Evolutionary conservation across 2,329 filamentous ascomycete genomes (phyloP).

Genomic region (Aspergillus sp.): DNA sequence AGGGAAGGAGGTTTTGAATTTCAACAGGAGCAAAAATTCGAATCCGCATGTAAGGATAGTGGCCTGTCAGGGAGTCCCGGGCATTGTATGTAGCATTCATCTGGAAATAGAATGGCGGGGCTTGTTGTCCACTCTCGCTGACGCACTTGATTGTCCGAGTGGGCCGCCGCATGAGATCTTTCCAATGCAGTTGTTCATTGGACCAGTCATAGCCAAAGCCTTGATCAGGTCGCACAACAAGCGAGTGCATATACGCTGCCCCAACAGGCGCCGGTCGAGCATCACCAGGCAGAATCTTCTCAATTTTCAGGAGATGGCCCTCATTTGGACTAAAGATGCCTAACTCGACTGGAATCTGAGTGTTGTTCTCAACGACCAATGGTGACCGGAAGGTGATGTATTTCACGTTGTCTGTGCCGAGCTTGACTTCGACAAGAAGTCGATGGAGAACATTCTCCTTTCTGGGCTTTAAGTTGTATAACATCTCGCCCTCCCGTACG

Average conservation of each 20-base stretch:
- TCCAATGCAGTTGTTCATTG: constrained; percentile 86
- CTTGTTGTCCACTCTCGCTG: constrained; percentile 74
- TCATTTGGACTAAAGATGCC: constrained; percentile 86
- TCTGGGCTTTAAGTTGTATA: constrained; percentile 87
- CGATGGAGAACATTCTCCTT: constrained; percentile 83
- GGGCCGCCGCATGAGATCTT: constrained; percentile 78
- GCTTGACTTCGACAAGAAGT: constrained; percentile 83
- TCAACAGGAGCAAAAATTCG: constrained; percentile 90
- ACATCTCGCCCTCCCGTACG: constrained; percentile 87
- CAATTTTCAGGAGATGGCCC: constrained; percentile 91
- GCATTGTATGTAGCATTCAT: constrained; percentile 83
- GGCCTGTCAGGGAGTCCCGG: constrained; percentile 76
- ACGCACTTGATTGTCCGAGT: constrained; percentile 86
- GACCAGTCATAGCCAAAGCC: constrained; percentile 98
- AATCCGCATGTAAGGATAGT: constrained; percentile 93
- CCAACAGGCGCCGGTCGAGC: constrained; percentile 87
- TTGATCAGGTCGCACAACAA: constrained; percentile 86
- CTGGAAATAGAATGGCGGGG: constrained; percentile 92
- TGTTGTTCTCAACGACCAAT: constrained; percentile 89
- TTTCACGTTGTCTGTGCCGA: constrained; percentile 95
- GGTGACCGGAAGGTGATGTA: constrained; percentile 95
- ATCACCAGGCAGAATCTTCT: constrained; percentile 93
- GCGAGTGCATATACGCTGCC: constrained; percentile 82
- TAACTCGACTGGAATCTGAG: constrained; percentile 91
- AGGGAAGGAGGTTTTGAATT: constrained; percentile 89